phyloP scores from a whole-genome alignment of 2,329 filamentous ascomycete species.

The Xenoacremonium recifei region DNA sequence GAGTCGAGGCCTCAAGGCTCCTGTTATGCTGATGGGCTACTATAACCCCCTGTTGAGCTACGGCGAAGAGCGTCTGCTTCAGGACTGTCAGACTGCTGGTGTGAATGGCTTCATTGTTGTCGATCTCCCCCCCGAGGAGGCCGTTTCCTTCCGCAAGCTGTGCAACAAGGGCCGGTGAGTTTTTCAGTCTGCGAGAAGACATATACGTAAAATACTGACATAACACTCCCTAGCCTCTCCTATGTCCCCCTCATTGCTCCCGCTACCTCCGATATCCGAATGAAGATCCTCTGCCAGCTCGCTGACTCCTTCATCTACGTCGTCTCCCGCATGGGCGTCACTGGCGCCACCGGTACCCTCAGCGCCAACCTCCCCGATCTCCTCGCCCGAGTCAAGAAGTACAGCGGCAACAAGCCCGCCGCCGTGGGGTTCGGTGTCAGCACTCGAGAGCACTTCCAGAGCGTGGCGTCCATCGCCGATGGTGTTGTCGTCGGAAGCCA shows the following conservation, averaged over 20 bases:
- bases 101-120: constrained; percentile 97
- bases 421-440: constrained; percentile 96
- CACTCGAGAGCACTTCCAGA: constrained; percentile 89
- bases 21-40: constrained; percentile 96
- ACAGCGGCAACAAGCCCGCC: constrained; percentile 85
- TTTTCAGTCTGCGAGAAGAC: background rate
- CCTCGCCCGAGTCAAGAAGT: constrained; percentile 82
- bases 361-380: constrained; percentile 81
- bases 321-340: constrained; percentile 95
- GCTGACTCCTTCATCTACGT: constrained; percentile 99
- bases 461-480: constrained; percentile 79
- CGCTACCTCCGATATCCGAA: constrained; percentile 85
- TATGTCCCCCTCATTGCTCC: constrained; percentile 98
- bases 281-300: constrained; percentile 94
- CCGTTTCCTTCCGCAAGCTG: constrained; percentile 82
- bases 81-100: constrained; percentile 79
- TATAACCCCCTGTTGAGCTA: constrained; percentile 96
- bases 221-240: constrained; percentile 61
- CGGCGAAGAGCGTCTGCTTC: constrained; percentile 84
- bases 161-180: constrained; percentile 74
- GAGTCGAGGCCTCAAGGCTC: constrained; percentile 71
- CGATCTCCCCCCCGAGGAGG: constrained; percentile 93
- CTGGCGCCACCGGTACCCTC: constrained; percentile 80
- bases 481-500: constrained; percentile 96
- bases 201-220: constrained; percentile 1